Percentiles rank a stretch among this genome's conserved stretches.
phyloP scores from a whole-genome alignment of 2,329 filamentous ascomycete species.

The Trichoderma lentiforme region DNA sequence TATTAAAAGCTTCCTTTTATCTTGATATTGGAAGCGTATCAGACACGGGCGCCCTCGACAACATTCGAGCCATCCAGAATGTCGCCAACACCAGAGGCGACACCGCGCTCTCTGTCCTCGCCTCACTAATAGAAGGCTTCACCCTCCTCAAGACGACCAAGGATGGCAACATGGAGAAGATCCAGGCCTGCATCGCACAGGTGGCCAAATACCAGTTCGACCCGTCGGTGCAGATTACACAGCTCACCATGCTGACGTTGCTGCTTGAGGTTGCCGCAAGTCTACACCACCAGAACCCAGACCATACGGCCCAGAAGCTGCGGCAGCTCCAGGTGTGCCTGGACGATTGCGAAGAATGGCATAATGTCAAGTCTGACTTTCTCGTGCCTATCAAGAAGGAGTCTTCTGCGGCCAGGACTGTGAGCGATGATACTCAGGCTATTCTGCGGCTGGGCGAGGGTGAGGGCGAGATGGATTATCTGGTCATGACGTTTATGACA shows the following conservation, averaged over 20 bases:
- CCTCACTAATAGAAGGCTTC: slow-evolving; percentile 66
- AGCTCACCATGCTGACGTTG: slow-evolving; percentile 63
- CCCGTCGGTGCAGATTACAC: slow-evolving; percentile 59
- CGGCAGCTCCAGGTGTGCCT: slow-evolving; percentile 58
- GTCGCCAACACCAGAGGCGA: slow-evolving; percentile 61
- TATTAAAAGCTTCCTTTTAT: slow-evolving; percentile 68
- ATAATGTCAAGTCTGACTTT: slow-evolving; percentile 46
- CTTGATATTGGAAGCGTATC: slow-evolving; percentile 58
- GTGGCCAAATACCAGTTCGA: slow-evolving; percentile 69
- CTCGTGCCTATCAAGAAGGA: slow-evolving; percentile 55
- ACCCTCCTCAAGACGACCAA: slow-evolving; percentile 63
- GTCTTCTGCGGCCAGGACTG: slow-evolving; percentile 44
- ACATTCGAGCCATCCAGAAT: slow-evolving; percentile 60
- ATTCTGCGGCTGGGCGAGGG: slow-evolving; percentile 49
- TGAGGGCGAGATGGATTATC: slow-evolving; percentile 47
- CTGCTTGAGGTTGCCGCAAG: slow-evolving; percentile 69
- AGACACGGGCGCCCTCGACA: slow-evolving; percentile 64
- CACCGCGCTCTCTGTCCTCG: slow-evolving; percentile 61
- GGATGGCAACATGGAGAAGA: slow-evolving; percentile 64
- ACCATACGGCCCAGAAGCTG: slow-evolving; percentile 58
- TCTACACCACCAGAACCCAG: slow-evolving; percentile 59
- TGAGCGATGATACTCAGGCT: slow-evolving; percentile 55
- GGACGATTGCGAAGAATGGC: slow-evolving; percentile 54
- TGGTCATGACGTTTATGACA: slow-evolving; percentile 59
- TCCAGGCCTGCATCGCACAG: slow-evolving; percentile 71